Evolutionary conservation across 1,284 basidiomycete species (phyloP), one percentile per base, ranked within the genome.

Genomic region (Sphaerobolus stellatus): DNA sequence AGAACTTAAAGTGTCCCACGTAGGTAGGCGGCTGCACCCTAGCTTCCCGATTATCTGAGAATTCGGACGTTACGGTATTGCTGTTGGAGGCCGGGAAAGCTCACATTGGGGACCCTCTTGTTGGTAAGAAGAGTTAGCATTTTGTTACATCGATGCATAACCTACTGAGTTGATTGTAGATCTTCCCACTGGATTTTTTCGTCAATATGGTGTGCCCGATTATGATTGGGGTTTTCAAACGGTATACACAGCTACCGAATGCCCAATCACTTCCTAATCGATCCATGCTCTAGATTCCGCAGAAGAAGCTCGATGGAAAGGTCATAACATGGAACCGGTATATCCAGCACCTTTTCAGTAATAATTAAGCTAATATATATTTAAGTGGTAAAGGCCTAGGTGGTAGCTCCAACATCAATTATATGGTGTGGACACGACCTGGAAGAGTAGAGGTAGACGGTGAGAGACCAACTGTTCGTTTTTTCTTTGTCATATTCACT

Each of bases 1-100:
- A n/a, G n/a, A n/a, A n/a, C n/a, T n/a, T n/a, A n/a, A n/a, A n/a
- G n/a, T n/a, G n/a, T 44, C 24, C 40, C 52, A 38, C 29, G 28
- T 34, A 64, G 68, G 67, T 80, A 4, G 73, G 74, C 0, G 81
- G 80, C 5, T 64, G 78, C 8, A 74, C 75, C 0, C 66, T 82
- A 2, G 80, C 79, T 11, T 70, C 68, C 18, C 68, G 80, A 3
- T 66, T 83, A 18, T 68, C 69, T 1, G 77, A 79, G 50, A 74
- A 81, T 54, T 62, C 73, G 0, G 55, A 61, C 41, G 64, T 65
- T 24, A 68, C 71, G 2, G 71, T 75, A n/a, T 62, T 71, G n/a
- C 69, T 76, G 8, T 60, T 76, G 14, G 74, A 76, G 61, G 73
- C 72, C 4, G 75, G 75, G 8, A 60, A 60, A 14, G 64, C 63